Evolutionary conservation across 2,329 filamentous ascomycete species (phyloP), one percentile per base, ranked within the genome.

Genomic region (Fulvia fulva): DNA sequence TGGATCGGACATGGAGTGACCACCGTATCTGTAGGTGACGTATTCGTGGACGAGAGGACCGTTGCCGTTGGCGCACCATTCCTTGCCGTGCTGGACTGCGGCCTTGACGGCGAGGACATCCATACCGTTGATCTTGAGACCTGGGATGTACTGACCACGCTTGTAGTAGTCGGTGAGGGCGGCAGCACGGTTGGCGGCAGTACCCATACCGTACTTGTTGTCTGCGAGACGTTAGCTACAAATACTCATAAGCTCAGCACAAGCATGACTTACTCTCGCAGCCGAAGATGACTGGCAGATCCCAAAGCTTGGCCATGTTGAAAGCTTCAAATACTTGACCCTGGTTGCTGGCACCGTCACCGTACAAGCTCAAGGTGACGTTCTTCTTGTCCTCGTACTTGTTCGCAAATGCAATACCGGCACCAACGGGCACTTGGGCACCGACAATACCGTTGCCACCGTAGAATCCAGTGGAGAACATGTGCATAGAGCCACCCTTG

Each of bases 171-270:
- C 94, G 77, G 94, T 97, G 75, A 97, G 81, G 70, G 94, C 94
- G 61, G 94, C 93, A 62, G 94, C 92, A 72, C 94, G 91, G 78
- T 88, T 88, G 68, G 94, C 93, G 62, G 94, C 89, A 64, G 94
- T 99, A 80, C 94, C 94, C 94, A 99, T 99, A 77, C 94, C 94
- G 77, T 99, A 99, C 81, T 99, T 99, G 89, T 99, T 99, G 86
- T 99, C 92, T 96, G 59, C 28, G 32, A 8, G 23, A 5, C 21
- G 61, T 72, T 52, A 72, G 69, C 54, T 45, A 43, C 34, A 30
- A 7, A 32, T 26, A 25, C 21, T 21, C 19, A 11, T n/a, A 14
- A 32, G 47, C 26, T 28, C 23, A 11, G 11, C 12, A 30, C 12
- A 16, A 12, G 14, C 16, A 16, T n/a, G 28, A 65, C 91, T 76